Base-by-base conservation (phyloP, 78 protist species). In the Bodo saltans region DNA sequence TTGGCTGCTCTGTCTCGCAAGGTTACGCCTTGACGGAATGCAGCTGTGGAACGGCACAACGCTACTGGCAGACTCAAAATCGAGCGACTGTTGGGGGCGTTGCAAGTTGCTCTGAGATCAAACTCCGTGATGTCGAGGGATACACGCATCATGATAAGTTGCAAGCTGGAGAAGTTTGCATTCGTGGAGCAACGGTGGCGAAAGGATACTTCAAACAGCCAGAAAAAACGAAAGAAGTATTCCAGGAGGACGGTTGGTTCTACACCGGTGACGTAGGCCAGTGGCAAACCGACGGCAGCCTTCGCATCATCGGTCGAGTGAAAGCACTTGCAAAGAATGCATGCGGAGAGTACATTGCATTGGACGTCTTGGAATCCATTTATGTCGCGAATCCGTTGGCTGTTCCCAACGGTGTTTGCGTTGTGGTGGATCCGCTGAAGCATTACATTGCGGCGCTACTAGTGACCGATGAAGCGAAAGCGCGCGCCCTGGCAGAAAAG, bases 11-110 rank as follows among this genome's bases (percentile, higher is more conserved):
- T 12, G 35, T 87, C 72, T 91, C 93, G 41, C 79, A 87, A 32
- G 99, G 98, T 32, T 97, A 96, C 74, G 99, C 98, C 41, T 73
- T 85, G 85, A 96, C 99, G 41, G 99, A 97, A 89, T 83, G 92
- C 33, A 32, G 79, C 40, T 83, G 71, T 79, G 69, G 74, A 28
- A 11, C 32, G 25, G 11, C 86, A 21, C 12, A 35, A 21, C 79
- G 35, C 60, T 23, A 27, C 34, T 23, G 25, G 34, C 60, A 74
- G 35, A 42, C 27, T 42, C 34, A 33, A 33, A 8, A 47, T 74
- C 38, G 79, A 11, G 32, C 12, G n/a, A n/a, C n/a, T n/a, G n/a
- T 25, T 27, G 70, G 25, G 21, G 79, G 35, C 12, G 32, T 30
- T n/a, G 34, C 35, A 8, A 8, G 27, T 27, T 42, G 35, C 79